Percentiles rank a stretch among this genome's conserved stretches.
phyloP scores from a whole-genome alignment of 805 yeast genomes.

The Nadsonia fulvescens region DNA sequence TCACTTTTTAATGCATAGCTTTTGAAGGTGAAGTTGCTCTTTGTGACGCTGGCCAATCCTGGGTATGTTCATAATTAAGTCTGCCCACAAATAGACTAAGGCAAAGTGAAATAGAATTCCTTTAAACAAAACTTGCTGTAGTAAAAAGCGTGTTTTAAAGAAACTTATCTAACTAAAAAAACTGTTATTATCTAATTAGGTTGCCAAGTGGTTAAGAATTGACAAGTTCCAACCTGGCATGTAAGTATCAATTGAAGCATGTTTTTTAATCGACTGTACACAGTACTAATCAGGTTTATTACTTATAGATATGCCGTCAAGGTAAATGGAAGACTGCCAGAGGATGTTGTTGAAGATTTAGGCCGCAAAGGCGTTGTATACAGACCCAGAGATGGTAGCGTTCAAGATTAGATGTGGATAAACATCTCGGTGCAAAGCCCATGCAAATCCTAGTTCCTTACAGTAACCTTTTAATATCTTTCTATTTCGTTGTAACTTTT shows the following conservation, averaged over 20 bases:
- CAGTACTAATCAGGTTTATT: too few relatives aligned
- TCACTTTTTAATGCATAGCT: conserved; percentile 18
- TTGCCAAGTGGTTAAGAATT: conserved; percentile 86
- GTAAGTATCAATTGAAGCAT: conserved; percentile 14
- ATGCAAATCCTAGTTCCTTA: too few relatives aligned
- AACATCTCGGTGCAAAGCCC: too few relatives aligned
- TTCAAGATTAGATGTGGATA: conserved; percentile 18
- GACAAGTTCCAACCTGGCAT: conserved; percentile 78
- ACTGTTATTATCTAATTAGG: too few relatives aligned
- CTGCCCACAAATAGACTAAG: too few relatives aligned
- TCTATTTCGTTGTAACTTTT: too few relatives aligned
- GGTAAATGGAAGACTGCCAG: conserved; percentile 80
- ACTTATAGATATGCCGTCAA: conserved; percentile 56
- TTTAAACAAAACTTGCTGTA: too few relatives aligned
- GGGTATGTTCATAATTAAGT: too few relatives aligned
- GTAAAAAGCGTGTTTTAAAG: too few relatives aligned
- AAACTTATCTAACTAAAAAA: too few relatives aligned
- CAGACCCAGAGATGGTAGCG: conserved; percentile 83
- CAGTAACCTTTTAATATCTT: too few relatives aligned
- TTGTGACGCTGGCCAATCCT: conserved; percentile 66
- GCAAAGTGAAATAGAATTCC: too few relatives aligned
- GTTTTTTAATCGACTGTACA: not conserved
- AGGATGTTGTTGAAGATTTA: conserved; percentile 59
- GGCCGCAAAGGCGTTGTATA: conserved; percentile 62
- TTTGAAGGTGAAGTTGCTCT: conserved; percentile 90